A percentile compares a stretch with the other conserved stretches of the same genome.
phyloP scores from a whole-genome alignment of 2,329 filamentous ascomycete species.

The Exserohilum rostratum region DNA sequence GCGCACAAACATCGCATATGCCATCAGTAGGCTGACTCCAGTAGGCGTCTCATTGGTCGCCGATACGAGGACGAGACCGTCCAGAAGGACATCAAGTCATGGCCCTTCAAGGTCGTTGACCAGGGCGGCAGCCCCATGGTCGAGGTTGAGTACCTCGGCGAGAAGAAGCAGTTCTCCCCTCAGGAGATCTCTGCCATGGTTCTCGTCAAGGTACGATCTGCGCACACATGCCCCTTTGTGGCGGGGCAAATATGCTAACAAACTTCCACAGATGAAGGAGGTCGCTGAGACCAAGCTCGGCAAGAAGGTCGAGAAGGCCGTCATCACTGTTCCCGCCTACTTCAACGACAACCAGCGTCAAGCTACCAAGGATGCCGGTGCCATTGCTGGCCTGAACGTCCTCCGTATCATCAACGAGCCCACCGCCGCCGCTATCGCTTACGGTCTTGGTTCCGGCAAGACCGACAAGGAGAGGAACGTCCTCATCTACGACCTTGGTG shows the following conservation, averaged over 20 bases:
- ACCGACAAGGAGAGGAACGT: slow-evolving; percentile 98
- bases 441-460: slow-evolving; percentile 95
- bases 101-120: slow-evolving; percentile 98
- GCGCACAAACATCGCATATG: not conserved
- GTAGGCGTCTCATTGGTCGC: slow-evolving; percentile 94
- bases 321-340: slow-evolving; percentile 98
- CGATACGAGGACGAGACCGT: slow-evolving; percentile 94
- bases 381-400: slow-evolving; percentile 95
- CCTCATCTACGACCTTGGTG: slow-evolving; percentile 99
- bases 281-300: slow-evolving; percentile 97
- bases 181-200: slow-evolving; percentile 99
- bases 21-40: slow-evolving; percentile 38
- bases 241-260: slow-evolving; percentile 25
- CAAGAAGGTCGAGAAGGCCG: slow-evolving; percentile 98
- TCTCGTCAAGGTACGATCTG: slow-evolving; percentile 78
- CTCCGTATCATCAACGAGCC: slow-evolving; percentile 99
- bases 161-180: slow-evolving; percentile 94
- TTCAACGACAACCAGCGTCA: slow-evolving; percentile 99
- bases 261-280: slow-evolving; percentile 84
- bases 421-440: slow-evolving; percentile 96
- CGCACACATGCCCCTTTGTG: not conserved
- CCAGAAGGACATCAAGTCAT: slow-evolving; percentile 98
- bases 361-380: slow-evolving; percentile 98
- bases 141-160: slow-evolving; percentile 92
- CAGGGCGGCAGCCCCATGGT: slow-evolving; percentile 87